Base-by-base conservation (phyloP, 2,329 filamentous ascomycete species). In the Ophiostoma populinum region DNA sequence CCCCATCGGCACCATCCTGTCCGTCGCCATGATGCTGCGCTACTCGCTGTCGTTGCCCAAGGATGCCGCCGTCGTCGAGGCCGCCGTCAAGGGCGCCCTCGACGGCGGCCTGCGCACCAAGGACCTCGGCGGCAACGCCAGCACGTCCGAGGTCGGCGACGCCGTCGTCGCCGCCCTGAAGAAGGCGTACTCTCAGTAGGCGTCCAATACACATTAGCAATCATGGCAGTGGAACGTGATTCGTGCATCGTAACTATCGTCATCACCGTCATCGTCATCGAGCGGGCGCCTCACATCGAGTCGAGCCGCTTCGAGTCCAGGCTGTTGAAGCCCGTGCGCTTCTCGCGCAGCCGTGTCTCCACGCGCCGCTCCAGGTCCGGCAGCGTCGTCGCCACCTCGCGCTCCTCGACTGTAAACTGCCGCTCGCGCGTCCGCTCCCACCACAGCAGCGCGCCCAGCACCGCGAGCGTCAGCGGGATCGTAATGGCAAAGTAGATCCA, bases 1-100 rank as follows among this genome's bases (percentile, higher is more conserved):
- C 65, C 87, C 87, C 22, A 67, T 95, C 41, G 87, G 86, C 34
- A 86, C 83, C 36, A 83, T 95, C 44, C 70, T 95, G 28, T 93
- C 85, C 10, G 69, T 92, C 11, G 83, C 83, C 49, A 93, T 95
- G 85, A 81, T 98, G 77, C 69, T 94, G 50, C 78, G 83, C 51
- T 95, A 94, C 65, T 93, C 85, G 11, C 70, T 95, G 40, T 73
- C 75, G 49, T 70, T 86, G 45, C 74, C 79, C 20, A 65, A 72
- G 34, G 77, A 94, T 56, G 80, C 86, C 22, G 67, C 70, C 41
- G 72, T 75, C 33, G 72, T 94, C 43, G 85, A 94, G 59, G 67
- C 75, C 40, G 85, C 86, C 4, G 85, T 93, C 34, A 70, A 71
- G 51, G 70, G 67, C 37, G 78, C 81, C 34, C 78, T 94, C 43